These are phyloP conservation scores for Helicocarpus griseus DNA, from an alignment of 2,329 filamentous ascomycete genomes.

Conservation along the genomic window DNA sequence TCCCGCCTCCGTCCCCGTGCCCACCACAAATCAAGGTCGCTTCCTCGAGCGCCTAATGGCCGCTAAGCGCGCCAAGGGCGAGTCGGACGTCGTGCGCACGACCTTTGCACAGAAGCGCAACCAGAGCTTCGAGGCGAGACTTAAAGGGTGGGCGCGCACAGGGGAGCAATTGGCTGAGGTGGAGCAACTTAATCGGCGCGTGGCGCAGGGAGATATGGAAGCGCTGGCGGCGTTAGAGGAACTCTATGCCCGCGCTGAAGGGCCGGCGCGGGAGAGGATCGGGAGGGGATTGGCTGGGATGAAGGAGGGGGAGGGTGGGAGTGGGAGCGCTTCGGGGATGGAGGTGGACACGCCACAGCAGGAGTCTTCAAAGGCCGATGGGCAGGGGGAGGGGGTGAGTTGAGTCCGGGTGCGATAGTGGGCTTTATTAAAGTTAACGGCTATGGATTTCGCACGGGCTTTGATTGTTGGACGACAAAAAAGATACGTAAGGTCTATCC, in stretches of 20 bases:
- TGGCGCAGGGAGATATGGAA: constrained; percentile 26
- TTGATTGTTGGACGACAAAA: no score
- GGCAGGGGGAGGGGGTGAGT: no score
- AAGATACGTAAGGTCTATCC: no score
- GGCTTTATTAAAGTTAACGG: no score
- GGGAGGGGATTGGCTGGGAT: background rate
- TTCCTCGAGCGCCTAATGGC: constrained; percentile 59
- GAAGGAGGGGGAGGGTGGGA: background rate
- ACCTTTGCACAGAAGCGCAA: constrained; percentile 39
- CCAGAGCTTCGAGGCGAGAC: constrained; percentile 22
- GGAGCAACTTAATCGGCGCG: constrained; percentile 26
- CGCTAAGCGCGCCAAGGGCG: constrained; percentile 54
- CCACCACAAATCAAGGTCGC: constrained; percentile 32
- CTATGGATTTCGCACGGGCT: no score
- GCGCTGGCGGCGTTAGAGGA: constrained; percentile 28
- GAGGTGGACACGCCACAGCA: background rate
- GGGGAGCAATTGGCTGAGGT: constrained; percentile 29
- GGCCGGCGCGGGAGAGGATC: background rate
- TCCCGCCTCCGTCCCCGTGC: background rate
- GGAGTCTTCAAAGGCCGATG: background rate
- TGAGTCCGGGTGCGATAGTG: no score
- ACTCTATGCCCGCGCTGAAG: constrained; percentile 20
- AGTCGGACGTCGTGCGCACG: constrained; percentile 55
- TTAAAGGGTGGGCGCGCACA: constrained; percentile 29
- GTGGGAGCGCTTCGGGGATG: background rate